phyloP scores from a whole-genome alignment of 73 alveolate genomes.

The Diophrys appendiculata region DNA sequence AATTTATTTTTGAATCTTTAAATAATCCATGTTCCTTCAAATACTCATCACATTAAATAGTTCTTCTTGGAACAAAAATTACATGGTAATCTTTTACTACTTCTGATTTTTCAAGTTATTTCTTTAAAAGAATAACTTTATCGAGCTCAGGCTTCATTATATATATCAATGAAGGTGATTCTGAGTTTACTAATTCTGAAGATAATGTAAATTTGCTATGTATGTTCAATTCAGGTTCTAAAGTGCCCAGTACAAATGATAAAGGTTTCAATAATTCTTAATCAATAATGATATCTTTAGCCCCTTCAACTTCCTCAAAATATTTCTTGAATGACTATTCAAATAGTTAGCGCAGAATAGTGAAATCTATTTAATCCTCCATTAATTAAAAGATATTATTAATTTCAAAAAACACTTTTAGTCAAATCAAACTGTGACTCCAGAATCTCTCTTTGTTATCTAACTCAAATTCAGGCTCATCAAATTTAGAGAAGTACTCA shows the following conservation, averaged over 20 bases:
- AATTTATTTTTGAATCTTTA: neutral
- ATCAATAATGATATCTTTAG: neutral
- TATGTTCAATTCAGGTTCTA: no score
- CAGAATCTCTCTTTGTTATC: no score
- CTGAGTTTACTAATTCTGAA: no score
- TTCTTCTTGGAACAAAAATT: neutral
- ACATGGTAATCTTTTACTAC: neutral
- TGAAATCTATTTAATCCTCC: neutral
- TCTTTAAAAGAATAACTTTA: neutral
- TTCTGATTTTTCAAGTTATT: neutral
- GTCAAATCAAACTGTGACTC: no score
- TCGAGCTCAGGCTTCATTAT: neutral
- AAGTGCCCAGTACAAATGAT: neutral
- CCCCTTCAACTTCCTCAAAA: neutral
- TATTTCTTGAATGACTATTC: neutral
- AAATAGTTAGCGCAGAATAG: neutral
- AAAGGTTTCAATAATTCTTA: neutral
- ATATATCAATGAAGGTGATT: no score
- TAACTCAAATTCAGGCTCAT: no score
- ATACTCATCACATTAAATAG: neutral
- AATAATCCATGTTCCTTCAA: neutral
- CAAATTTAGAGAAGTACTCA: no score
- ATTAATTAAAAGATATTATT: no score
- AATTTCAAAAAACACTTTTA: no score
- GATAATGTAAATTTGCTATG: no score